phyloP scores from a whole-genome alignment of 2,329 filamentous ascomycete genomes.

The Neopestalotiopsis rosae region DNA sequence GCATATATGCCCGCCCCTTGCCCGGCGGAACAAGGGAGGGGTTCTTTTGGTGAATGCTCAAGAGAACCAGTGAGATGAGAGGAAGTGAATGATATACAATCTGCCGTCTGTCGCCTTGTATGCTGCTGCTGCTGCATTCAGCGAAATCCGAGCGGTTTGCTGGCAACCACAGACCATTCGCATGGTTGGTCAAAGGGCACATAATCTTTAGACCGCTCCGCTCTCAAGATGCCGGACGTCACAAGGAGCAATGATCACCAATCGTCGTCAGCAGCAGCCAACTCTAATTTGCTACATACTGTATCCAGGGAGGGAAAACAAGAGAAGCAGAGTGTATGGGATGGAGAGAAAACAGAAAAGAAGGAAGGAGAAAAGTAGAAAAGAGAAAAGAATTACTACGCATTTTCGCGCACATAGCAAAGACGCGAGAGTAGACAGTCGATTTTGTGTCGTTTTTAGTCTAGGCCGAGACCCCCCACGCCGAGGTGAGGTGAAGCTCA shows the following conservation, averaged over 20 bases:
- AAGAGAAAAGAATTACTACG: neutral
- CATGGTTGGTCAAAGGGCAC: too few relatives aligned
- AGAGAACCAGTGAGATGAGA: neutral
- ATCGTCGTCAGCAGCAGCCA: too few relatives aligned
- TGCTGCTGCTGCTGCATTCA: neutral
- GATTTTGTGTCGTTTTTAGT: neutral
- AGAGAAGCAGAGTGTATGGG: neutral
- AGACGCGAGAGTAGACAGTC: neutral
- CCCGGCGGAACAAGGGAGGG: neutral
- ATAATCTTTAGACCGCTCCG: too few relatives aligned
- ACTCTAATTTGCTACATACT: too few relatives aligned
- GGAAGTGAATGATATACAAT: neutral
- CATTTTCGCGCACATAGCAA: neutral
- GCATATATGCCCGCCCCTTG: neutral
- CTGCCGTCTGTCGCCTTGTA: neutral
- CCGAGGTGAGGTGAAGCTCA: constrained; percentile 2
- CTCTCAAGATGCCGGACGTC: too few relatives aligned
- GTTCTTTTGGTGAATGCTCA: neutral
- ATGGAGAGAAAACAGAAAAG: neutral
- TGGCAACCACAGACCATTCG: too few relatives aligned
- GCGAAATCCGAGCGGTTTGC: neutral
- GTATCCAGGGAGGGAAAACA: neutral
- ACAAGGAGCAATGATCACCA: too few relatives aligned
- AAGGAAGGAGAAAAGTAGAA: neutral
- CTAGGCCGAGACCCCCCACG: neutral